A percentile compares a stretch with the other conserved stretches of the same genome.
Conservation (phyloP, 805 yeast species). For the Candida wancherniae region DNA sequence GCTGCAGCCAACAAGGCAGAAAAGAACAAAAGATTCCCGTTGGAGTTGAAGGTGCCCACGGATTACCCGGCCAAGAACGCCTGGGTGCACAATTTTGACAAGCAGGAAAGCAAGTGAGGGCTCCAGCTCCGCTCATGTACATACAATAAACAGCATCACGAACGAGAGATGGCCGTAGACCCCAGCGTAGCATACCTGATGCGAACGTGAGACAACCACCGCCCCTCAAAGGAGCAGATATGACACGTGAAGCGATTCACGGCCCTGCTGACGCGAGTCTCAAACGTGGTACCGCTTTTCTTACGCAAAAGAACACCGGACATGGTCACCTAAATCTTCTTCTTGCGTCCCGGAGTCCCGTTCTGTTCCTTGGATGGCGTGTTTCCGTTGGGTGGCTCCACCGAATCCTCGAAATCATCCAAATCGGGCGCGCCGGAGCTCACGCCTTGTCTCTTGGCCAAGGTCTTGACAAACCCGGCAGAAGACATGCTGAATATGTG, state of each 20-base stretch:
- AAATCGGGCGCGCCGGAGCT: constrained; percentile 20
- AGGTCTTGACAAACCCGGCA: constrained; percentile 56
- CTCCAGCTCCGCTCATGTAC: constrained; percentile 5
- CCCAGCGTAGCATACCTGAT: too few species aligned
- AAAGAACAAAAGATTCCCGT: constrained; percentile 61
- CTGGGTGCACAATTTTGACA: constrained; percentile 58
- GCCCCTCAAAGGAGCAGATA: too few species aligned
- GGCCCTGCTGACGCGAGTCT: too few species aligned
- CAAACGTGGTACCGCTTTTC: too few species aligned
- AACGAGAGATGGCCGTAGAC: too few species aligned
- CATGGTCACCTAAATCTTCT: constrained; percentile 12
- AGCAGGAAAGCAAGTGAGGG: constrained; percentile 2
- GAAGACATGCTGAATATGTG: constrained; percentile 77
- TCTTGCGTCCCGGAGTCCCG: constrained; percentile 15
- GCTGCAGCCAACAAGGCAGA: constrained; percentile 57
- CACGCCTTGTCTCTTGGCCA: constrained; percentile 45
- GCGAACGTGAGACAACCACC: too few species aligned
- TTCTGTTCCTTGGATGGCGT: constrained; percentile 6
- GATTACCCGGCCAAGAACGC: constrained; percentile 78
- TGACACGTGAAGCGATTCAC: too few species aligned
- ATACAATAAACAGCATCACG: constrained; percentile 4
- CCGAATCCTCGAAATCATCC: constrained; percentile 19
- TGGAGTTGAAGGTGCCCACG: constrained; percentile 84
- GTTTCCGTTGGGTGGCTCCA: constrained; percentile 12
- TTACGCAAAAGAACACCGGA: too few species aligned